Base-by-base conservation (phyloP, 208 protist species). In the Phytomonas francai region DNA sequence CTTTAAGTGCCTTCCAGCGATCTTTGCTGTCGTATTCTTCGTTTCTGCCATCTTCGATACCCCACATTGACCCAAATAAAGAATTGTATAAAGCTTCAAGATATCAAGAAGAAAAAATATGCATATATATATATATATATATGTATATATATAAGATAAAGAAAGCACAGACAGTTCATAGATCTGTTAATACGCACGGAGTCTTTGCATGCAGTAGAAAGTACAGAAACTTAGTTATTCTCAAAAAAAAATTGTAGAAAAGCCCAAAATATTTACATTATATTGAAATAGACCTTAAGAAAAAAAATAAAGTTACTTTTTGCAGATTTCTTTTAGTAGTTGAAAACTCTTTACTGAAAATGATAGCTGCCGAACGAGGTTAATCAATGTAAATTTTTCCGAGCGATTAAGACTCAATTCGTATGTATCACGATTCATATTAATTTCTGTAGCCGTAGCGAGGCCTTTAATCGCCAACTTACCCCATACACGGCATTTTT, bases 401-500 rank as follows among this genome's bases (percentile, higher is more conserved):
- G 84, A 76, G 34, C 90, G 71, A 65, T 88, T 76, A 1, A 97
- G 42, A n/a, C 58, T 59, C 32, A 69, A 59, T 5, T 8, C 29
- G 0, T 72, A 62, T 22, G 56, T 42, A 12, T 82, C 71, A 11
- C 56, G 70, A 60, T 75, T 68, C 75, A 87, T 85, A 19, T 92
- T 82, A 62, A 97, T 82, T 56, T 91, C 85, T 61, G 96, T 73
- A 3, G 93, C 93, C 0, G 88, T 92, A 0, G 84, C 77, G 45
- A 97, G 74, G 29, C 91, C 93, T 65, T 89, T 91, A 25, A 81
- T 89, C 65, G 93, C 72, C 33, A 97, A 70, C 68, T 97, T 97
- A 8, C 91, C 93, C 90, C 91, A 96, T 25, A 95, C 79, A 59
- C 89, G 86, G 63, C 93, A 97, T 72, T 96, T 97, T 70, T 97